Evolutionary conservation across 2,329 filamentous ascomycete genomes (phyloP), one percentile per base, ranked within the genome.

Genomic region (Ascochyta viciae-villosae): DNA sequence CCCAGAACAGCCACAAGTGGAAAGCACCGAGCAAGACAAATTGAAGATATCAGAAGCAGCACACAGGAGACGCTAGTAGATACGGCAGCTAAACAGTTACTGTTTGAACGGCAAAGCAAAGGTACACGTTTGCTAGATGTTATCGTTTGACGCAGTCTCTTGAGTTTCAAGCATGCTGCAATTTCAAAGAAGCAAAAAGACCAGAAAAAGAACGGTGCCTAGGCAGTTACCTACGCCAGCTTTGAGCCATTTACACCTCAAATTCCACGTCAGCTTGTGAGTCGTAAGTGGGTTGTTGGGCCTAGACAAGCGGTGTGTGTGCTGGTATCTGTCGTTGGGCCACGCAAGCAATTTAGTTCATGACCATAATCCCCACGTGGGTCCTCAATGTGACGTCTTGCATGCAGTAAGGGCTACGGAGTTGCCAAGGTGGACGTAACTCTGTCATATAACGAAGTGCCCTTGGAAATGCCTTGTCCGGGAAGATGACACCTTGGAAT

Each of bases 401-500:
- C 8, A 40, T 39, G 37, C 35, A 38, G 26, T 26, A 15, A 47
- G 12, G 48, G 51, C 24, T 33, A 56, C 47, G 47, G 53, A 34
- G 47, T 46, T 43, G 57, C 54, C 62, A 64, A 67, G 63, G 40
- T 54, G 50, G 52, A 49, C 54, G 55, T 61, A 54, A 57, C 61
- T 53, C 41, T 51, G 40, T 44, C 46, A 51, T 44, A 44, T 57
- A 60, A 59, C 52, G 50, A 57, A 61, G 64, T 65, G 62, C 55
- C 56, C 57, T 59, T 54, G 39, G 48, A 58, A 47, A 54, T 60
- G 61, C 65, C 64, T 54, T 59, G 49, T 54, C 34, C 44, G 53
- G 53, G 37, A 53, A 45, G 56, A 60, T 59, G 43, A 65, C 61
- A 65, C 62, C 63, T 69, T 53, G 62, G 62, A 61, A 61, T 68